Evolutionary conservation across 768 basidiomycete species (phyloP).

Genomic region (Imleria badia): DNA sequence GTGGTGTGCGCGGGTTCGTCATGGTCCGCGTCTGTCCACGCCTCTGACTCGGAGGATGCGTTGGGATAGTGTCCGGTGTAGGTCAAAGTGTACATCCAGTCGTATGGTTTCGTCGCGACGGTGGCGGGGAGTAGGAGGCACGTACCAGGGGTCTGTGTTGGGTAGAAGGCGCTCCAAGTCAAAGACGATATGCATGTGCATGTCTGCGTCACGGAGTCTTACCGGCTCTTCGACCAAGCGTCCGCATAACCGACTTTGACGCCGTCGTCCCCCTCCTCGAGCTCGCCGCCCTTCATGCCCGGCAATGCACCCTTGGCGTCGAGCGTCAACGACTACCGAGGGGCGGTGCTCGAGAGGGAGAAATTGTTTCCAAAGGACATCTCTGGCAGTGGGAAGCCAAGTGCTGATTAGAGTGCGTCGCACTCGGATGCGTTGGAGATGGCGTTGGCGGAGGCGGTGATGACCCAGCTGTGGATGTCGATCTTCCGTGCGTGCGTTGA

Average conservation of each 20-base stretch:
- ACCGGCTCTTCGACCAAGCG: slow-evolving; percentile 91
- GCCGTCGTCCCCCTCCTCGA: slow-evolving; percentile 79
- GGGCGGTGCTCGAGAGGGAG: slow-evolving; percentile 65
- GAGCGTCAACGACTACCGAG: slow-evolving; percentile 67
- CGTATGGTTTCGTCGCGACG: slow-evolving; percentile 81
- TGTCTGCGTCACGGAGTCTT: background rate
- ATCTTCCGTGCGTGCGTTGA: slow-evolving; percentile 70
- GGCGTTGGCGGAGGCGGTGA: slow-evolving; percentile 69
- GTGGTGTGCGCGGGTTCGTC: slow-evolving; percentile 62
- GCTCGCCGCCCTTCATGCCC: slow-evolving; percentile 72
- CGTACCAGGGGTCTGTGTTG: slow-evolving; percentile 70
- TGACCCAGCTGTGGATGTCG: slow-evolving; percentile 62
- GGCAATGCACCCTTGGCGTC: slow-evolving; percentile 65
- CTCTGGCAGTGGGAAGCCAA: slow-evolving; percentile 86
- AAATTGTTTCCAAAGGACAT: slow-evolving; percentile 93
- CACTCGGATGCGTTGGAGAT: slow-evolving; percentile 79
- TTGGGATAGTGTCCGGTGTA: slow-evolving; percentile 61
- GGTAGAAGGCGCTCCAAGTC: slow-evolving; percentile 24
- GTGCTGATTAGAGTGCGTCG: slow-evolving; percentile 60
- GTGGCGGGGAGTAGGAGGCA: slow-evolving; percentile 67
- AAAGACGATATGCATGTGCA: slow-evolving; percentile 17
- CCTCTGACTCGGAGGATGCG: slow-evolving; percentile 17
- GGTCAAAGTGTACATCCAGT: slow-evolving; percentile 96
- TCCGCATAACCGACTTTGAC: slow-evolving; percentile 96
- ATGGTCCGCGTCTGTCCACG: slow-evolving; percentile 58